Evolutionary conservation across 2,329 filamentous ascomycete species (phyloP).

Genomic region (Aschersonia sp.): DNA sequence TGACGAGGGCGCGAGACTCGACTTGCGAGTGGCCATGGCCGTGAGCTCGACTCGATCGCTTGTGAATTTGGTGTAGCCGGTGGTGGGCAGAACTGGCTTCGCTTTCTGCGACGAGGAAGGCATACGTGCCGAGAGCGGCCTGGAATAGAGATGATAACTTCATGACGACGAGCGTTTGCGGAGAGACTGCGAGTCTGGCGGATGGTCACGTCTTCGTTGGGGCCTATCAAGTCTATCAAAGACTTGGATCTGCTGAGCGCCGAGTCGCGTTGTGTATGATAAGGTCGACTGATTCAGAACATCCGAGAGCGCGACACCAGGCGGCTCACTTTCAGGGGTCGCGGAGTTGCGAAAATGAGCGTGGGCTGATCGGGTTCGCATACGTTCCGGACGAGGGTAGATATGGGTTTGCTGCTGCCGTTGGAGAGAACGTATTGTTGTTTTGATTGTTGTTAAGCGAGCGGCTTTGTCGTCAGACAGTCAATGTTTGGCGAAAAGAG

Average conservation of each 20-base stretch:
- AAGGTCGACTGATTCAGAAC: neutral
- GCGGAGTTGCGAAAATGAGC: neutral
- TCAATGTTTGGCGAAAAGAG: neutral
- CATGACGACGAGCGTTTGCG: conserved; percentile 23
- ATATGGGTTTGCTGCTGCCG: too few relatives aligned
- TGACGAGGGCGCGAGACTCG: conserved; percentile 23
- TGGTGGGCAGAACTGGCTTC: conserved; percentile 17
- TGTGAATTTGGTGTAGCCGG: conserved; percentile 24
- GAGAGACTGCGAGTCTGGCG: neutral
- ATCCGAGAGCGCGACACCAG: conserved; percentile 1
- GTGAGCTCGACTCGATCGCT: conserved; percentile 14
- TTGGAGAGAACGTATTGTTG: too few relatives aligned
- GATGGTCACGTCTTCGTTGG: too few relatives aligned
- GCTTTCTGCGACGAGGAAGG: conserved; percentile 26
- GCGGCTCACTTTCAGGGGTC: neutral
- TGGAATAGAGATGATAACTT: conserved; percentile 35
- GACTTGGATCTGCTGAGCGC: neutral
- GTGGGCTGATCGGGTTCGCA: neutral
- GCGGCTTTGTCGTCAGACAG: neutral
- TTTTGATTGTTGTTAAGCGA: too few relatives aligned
- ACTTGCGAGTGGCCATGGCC: conserved; percentile 8
- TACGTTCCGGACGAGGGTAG: neutral
- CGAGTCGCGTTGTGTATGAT: neutral
- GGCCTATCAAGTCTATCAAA: conserved; percentile 1
- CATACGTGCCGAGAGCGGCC: conserved; percentile 32